Percentiles rank a stretch among this genome's conserved stretches.
Conservation (phyloP, 225 moss, liverwort and hornwort species). For the Physcomitrellopsis africana region DNA sequence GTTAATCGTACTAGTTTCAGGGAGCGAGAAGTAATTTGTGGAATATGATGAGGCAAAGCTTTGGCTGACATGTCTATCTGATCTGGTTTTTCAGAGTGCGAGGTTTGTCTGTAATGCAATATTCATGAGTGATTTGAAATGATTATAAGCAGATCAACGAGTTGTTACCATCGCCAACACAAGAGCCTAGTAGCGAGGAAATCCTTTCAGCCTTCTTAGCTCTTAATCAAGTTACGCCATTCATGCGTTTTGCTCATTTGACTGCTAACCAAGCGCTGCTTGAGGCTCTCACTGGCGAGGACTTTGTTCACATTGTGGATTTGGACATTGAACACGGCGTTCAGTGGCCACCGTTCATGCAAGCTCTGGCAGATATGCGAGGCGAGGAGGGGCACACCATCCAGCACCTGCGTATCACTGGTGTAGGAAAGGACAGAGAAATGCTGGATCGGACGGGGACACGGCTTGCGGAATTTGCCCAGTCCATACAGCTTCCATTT, state of each 20-base stretch:
- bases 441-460: constrained; percentile 72
- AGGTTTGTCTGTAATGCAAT: not conserved
- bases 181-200: constrained; percentile 64
- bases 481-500: constrained; percentile 73
- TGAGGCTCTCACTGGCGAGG: constrained; percentile 83
- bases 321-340: constrained; percentile 94
- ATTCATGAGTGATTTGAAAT: not conserved
- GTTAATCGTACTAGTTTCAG: too few species aligned
- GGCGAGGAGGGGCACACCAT: constrained; percentile 57
- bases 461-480: constrained; percentile 78
- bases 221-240: constrained; percentile 87
- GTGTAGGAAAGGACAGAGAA: constrained; percentile 60
- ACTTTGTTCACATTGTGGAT: constrained; percentile 85
- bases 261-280: constrained; percentile 95
- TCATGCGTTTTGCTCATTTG: constrained; percentile 88
- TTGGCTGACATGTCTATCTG: not conserved
- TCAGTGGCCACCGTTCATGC: constrained; percentile 96
- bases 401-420: constrained; percentile 82
- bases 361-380: constrained; percentile 74
- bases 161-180: constrained; percentile 33
- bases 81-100: not conserved
- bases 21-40: too few species aligned
- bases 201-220: constrained; percentile 84
- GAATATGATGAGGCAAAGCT: too few species aligned
- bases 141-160: constrained; percentile 46